phyloP scores from a whole-genome alignment of 257 asterid genomes.

The Orobanche coerulescens region DNA sequence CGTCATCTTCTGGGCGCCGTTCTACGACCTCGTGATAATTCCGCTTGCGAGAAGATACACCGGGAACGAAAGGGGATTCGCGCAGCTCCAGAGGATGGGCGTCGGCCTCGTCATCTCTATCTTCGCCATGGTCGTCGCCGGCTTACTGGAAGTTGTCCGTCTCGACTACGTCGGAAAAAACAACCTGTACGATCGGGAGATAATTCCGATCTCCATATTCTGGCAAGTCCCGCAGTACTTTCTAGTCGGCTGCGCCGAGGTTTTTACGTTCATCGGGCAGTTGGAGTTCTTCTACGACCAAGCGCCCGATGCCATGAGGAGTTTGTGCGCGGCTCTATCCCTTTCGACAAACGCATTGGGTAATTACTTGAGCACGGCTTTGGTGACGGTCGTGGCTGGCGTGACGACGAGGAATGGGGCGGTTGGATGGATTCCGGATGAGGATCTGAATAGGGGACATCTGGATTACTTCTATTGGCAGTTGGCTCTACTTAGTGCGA shows the following conservation, averaged over 20 bases:
- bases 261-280: conserved; percentile 47
- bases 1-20: conserved; percentile 50
- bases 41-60: conserved; percentile 37
- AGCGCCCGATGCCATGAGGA: conserved; percentile 60
- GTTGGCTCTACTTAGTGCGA: conserved; percentile 36
- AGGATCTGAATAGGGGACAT: conserved; percentile 44
- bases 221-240: conserved; percentile 62
- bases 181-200: conserved; percentile 22
- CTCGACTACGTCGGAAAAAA: conserved; percentile 30
- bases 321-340: conserved; percentile 43
- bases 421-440: conserved; percentile 48
- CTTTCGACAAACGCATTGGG: conserved; percentile 42
- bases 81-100: conserved; percentile 54
- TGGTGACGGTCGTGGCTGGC: conserved; percentile 34
- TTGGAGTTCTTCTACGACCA: conserved; percentile 54
- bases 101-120: conserved; percentile 32
- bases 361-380: conserved; percentile 31
- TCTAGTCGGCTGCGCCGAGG: conserved; percentile 50
- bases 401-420: conserved; percentile 30
- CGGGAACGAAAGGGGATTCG: conserved; percentile 40
- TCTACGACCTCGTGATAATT: conserved; percentile 38
- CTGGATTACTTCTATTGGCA: conserved; percentile 49
- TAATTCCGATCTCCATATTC: conserved; percentile 39
- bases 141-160: conserved; percentile 31
- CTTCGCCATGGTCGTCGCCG: conserved; percentile 42